Base-by-base conservation (phyloP, 352 stramenopile species). In the Blastocystis sp. region DNA sequence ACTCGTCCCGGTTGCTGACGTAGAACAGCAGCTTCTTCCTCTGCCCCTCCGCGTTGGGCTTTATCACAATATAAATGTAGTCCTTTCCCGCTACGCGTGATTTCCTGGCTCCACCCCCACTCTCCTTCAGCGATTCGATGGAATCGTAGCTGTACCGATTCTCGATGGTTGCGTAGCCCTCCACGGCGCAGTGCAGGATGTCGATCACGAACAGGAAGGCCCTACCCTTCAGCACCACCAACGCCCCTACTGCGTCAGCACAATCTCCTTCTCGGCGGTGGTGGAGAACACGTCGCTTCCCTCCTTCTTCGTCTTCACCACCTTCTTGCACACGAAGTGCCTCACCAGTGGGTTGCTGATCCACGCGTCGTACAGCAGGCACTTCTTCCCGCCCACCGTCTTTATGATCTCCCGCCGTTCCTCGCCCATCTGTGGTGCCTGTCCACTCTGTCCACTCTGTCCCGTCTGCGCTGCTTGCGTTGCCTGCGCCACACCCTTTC, bases 1-100 rank as follows among this genome's bases (percentile, higher is more conserved):
- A 84, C 17, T 66, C 61, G 48, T 84, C 74, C 28, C 74, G 48
- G 21, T 70, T 40, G 4, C 17, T 23, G 19, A 84, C 74, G 28
- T 84, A 67, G 56, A 56, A 84, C 56, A 84, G 43, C 60, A 84
- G 34, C 60, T 84, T 62, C 74, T 84, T 84, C 74, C 66, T 84
- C 74, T 84, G 52, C 69, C 74, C 74, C 41, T 84, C 61, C 61
- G 67, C 48, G 9, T 66, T 67, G n/a, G 74, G 40, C 41, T 41
- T 67, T 3, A 70, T 52, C 21, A 84, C 74, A 14, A 84, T 84
- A 62, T 84, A 84, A 34, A 84, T 84, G 34, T 56, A 84, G 38
- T 84, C 74, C 53, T 84, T 84, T n/a, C 74, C 74, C 59, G 74
- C 74, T 84, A 84, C 23, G n/a, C 41, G 45, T 41, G 10, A 67